Conservation (phyloP, 306 rosid species). For the Quercus gilva region DNA sequence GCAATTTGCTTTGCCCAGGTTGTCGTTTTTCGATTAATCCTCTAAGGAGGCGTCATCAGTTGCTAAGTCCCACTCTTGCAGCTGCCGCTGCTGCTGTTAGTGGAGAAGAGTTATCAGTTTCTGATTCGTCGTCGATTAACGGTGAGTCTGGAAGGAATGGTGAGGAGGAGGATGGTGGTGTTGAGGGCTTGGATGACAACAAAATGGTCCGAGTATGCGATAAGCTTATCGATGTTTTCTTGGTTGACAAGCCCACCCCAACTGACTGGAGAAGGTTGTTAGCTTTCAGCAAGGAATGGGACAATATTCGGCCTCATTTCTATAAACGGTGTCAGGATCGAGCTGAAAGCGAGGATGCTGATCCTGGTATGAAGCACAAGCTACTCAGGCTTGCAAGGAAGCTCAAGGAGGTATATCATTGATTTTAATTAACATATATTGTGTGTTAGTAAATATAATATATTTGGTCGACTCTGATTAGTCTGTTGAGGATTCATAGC, state of each 20-base stretch:
- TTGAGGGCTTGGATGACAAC: slow-evolving; percentile 41
- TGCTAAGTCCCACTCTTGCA: slow-evolving; percentile 8
- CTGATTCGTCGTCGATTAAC: slow-evolving; percentile 17
- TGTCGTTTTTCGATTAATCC: slow-evolving; percentile 24
- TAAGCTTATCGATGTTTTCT: slow-evolving; percentile 84
- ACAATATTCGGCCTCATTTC: slow-evolving; percentile 71
- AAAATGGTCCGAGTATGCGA: slow-evolving; percentile 63
- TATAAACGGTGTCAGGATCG: slow-evolving; percentile 52
- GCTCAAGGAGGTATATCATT: slow-evolving; percentile 70
- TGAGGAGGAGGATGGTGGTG: slow-evolving; percentile 23
- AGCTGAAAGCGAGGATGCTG: slow-evolving; percentile 40
- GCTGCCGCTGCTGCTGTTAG: slow-evolving; percentile 36
- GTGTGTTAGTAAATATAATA: background rate
- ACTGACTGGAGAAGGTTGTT: slow-evolving; percentile 83
- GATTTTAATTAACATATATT: background rate
- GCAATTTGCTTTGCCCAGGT: slow-evolving; percentile 24
- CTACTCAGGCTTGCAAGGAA: slow-evolving; percentile 77
- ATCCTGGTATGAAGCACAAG: slow-evolving; percentile 70
- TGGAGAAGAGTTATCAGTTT: slow-evolving; percentile 26
- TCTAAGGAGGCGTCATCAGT: slow-evolving; percentile 15
- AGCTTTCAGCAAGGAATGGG: slow-evolving; percentile 86
- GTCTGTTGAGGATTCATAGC: no score
- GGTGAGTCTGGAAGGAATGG: slow-evolving; percentile 12
- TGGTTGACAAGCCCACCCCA: slow-evolving; percentile 85
- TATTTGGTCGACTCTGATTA: no score